These are phyloP conservation scores for Aethionema arabicum DNA, from an alignment of 345 rosid genomes.

Conservation along the genomic window DNA sequence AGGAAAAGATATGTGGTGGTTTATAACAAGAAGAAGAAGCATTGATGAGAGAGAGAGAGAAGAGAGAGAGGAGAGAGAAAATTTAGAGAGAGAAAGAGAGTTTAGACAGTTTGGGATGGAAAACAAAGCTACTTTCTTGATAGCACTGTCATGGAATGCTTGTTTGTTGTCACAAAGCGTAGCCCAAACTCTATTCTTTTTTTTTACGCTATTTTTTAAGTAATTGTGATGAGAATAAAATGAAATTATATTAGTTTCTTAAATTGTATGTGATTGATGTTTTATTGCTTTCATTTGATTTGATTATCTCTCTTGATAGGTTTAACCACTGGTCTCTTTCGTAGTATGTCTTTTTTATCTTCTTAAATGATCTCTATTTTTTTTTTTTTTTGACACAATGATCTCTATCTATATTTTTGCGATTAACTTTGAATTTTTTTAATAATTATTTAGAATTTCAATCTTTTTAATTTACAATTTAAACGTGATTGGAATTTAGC, in stretches of 20 bases:
- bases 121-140: slow-evolving; percentile 51
- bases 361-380: slow-evolving; percentile 7
- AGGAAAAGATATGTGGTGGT: slow-evolving; percentile 30
- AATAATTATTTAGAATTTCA: too few species aligned
- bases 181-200: slow-evolving; percentile 39
- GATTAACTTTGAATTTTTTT: too few species aligned
- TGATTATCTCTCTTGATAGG: slow-evolving; percentile 26
- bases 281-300: slow-evolving; percentile 35
- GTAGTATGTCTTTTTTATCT: slow-evolving; percentile 12
- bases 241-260: slow-evolving; percentile 9
- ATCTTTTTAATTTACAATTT: too few species aligned
- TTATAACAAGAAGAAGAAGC: slow-evolving; percentile 31
- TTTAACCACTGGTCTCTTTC: slow-evolving; percentile 32
- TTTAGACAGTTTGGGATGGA: slow-evolving; percentile 47
- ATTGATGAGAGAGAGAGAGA: slow-evolving; percentile 22
- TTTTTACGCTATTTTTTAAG: slow-evolving; percentile 6
- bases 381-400: too few species aligned
- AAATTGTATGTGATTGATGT: slow-evolving; percentile 41
- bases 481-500: too few species aligned
- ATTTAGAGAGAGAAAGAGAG: slow-evolving; percentile 34
- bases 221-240: slow-evolving; percentile 12
- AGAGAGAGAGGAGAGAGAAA: slow-evolving; percentile 27
- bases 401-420: too few species aligned
- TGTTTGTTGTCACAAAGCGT: slow-evolving; percentile 44
- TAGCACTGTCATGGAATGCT: slow-evolving; percentile 48